phyloP scores from a whole-genome alignment of 768 basidiomycete species.

The Mycena chlorophos region DNA sequence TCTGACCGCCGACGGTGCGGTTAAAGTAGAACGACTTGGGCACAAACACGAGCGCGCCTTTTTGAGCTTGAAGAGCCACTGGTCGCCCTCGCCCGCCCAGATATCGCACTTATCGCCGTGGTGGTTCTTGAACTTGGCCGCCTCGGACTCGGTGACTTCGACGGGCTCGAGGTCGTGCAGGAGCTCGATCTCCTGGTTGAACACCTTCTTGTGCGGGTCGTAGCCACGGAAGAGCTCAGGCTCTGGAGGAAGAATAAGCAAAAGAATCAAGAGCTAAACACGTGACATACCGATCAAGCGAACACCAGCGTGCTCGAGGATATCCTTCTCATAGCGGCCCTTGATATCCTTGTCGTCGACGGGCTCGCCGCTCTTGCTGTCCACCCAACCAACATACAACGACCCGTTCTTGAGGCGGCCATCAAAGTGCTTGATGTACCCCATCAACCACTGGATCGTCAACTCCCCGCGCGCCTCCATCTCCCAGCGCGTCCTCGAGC shows the following conservation, averaged over 20 bases:
- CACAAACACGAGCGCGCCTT: slow-evolving; percentile 90
- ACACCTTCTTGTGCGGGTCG: slow-evolving; percentile 84
- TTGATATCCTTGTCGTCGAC: slow-evolving; percentile 99
- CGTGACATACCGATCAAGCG: slow-evolving; percentile 82
- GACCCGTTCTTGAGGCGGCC: slow-evolving; percentile 92
- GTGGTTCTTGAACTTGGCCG: slow-evolving; percentile 92
- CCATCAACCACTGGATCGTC: slow-evolving; percentile 95
- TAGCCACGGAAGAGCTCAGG: slow-evolving; percentile 98
- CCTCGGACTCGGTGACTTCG: slow-evolving; percentile 88
- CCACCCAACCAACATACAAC: slow-evolving; percentile 97
- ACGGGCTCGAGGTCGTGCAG: slow-evolving; percentile 95
- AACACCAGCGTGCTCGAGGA: slow-evolving; percentile 87
- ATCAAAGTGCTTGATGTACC: slow-evolving; percentile 98
- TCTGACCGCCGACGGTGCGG: slow-evolving; percentile 91
- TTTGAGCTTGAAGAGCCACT: slow-evolving; percentile 99
- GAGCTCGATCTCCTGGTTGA: slow-evolving; percentile 96
- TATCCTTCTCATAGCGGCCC: slow-evolving; percentile 78
- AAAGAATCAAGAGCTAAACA: neutral
- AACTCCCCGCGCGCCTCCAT: slow-evolving; percentile 97
- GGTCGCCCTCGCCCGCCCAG: slow-evolving; percentile 89
- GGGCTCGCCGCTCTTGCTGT: slow-evolving; percentile 87
- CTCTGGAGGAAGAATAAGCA: slow-evolving; percentile 50
- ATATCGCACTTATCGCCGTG: slow-evolving; percentile 96
- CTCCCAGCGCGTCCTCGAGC: slow-evolving; percentile 97
- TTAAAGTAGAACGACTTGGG: slow-evolving; percentile 96